phyloP scores from a whole-genome alignment of 176 grass and related monocot genomes.

The Zea mays region DNA sequence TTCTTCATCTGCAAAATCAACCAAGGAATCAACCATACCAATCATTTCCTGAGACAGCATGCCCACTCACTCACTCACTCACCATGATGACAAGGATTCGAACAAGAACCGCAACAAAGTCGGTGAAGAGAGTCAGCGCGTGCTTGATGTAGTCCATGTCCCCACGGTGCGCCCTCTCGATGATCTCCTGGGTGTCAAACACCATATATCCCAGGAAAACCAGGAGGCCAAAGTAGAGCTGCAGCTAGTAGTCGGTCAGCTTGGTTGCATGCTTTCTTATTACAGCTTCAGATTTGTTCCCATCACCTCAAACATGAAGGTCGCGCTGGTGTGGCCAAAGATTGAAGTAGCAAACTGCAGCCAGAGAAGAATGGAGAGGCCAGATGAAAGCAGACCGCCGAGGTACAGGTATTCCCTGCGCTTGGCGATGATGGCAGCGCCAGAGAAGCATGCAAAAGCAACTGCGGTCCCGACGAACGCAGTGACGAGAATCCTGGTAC shows the following conservation, averaged over 20 bases:
- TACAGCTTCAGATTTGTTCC: background rate
- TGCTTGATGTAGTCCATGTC: constrained; percentile 75
- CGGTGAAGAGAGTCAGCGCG: constrained; percentile 66
- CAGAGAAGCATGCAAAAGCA: constrained; percentile 73
- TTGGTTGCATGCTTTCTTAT: background rate
- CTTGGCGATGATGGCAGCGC: constrained; percentile 60
- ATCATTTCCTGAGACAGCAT: background rate
- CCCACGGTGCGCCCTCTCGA: constrained; percentile 56
- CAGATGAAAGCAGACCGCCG: constrained; percentile 60
- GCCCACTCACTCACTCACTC: background rate
- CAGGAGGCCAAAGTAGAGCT: constrained; percentile 74
- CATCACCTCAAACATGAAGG: constrained; percentile 59
- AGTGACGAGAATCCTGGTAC: constrained; percentile 51
- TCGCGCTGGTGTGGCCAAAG: constrained; percentile 47
- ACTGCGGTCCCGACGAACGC: constrained; percentile 64
- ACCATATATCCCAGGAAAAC: constrained; percentile 71
- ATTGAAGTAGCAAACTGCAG: constrained; percentile 66
- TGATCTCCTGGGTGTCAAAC: constrained; percentile 79
- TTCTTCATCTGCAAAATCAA: constrained; percentile 58
- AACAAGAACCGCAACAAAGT: constrained; percentile 65
- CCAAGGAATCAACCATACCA: background rate
- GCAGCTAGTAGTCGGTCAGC: constrained; percentile 11
- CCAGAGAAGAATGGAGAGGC: constrained; percentile 61
- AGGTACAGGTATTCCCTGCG: constrained; percentile 67
- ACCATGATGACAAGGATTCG: constrained; percentile 73